Percentiles rank a stretch among this genome's conserved stretches.
Conservation (phyloP, 352 stramenopile species). For the Globisporangium ultimum region DNA sequence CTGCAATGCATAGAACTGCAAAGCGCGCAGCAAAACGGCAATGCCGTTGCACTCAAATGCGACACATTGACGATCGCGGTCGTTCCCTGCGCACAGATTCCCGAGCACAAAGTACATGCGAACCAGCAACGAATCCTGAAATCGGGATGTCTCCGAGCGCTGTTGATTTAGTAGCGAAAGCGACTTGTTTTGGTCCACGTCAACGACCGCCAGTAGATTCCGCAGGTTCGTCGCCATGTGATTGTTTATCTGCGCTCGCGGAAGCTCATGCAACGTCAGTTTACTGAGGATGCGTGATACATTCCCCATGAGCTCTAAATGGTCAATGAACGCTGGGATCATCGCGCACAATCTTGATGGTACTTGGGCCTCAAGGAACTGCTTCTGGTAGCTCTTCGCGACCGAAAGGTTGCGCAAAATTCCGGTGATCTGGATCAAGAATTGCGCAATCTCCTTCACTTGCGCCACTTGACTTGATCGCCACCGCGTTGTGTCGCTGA, state of each 20-base stretch:
- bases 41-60: conserved; percentile 27
- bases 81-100: conserved; percentile 86
- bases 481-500: conserved; percentile 53
- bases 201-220: conserved; percentile 47
- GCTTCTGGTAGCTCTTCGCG: conserved; percentile 57
- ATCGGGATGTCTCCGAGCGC: conserved; percentile 21
- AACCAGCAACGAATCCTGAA: conserved; percentile 60
- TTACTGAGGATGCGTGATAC: conserved; percentile 78
- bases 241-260: conserved; percentile 68
- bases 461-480: conserved; percentile 14
- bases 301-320: conserved; percentile 77
- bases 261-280: conserved; percentile 72
- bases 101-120: conserved; percentile 81
- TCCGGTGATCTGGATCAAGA: conserved; percentile 64
- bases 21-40: conserved; percentile 29
- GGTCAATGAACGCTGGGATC: conserved; percentile 35
- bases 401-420: conserved; percentile 68
- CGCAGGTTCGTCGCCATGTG: conserved; percentile 26
- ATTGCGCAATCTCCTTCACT: conserved; percentile 64
- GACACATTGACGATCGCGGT: conserved; percentile 62
- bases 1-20: conserved; percentile 39
- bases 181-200: conserved; percentile 31
- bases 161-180: conserved; percentile 35
- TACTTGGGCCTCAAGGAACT: conserved; percentile 60
- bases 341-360: conserved; percentile 44